These are phyloP conservation scores for Xanthoparmelia taractica DNA, from an alignment of 495 filamentous ascomycete species.

Conservation along the genomic window DNA sequence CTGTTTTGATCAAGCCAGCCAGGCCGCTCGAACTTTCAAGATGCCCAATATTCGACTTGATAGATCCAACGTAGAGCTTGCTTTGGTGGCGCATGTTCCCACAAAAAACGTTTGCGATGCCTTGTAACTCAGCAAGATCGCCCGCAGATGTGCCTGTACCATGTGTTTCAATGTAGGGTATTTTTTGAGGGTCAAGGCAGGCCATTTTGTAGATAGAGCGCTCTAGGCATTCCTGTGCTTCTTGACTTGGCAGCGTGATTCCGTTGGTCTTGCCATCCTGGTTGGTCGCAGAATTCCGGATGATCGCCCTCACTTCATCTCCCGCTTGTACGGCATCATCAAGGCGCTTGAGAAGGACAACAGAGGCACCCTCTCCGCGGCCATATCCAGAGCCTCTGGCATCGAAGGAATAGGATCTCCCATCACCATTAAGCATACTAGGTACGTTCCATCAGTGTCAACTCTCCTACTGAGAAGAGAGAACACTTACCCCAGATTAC, in stretches of 20 bases:
- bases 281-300: constrained; percentile 28
- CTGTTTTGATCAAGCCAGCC: constrained; percentile 35
- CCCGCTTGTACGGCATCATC: constrained; percentile 32
- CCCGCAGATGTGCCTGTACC: constrained; percentile 30
- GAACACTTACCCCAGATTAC: no score
- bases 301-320: constrained; percentile 37
- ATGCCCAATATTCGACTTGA: constrained; percentile 45
- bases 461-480: no score
- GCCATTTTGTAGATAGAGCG: constrained; percentile 35
- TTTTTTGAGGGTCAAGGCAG: constrained; percentile 32
- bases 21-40: constrained; percentile 39
- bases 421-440: constrained; percentile 21
- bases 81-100: constrained; percentile 29
- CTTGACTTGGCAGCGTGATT: constrained; percentile 35
- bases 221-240: constrained; percentile 38
- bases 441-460: neutral
- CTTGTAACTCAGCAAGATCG: constrained; percentile 32
- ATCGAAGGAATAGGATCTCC: constrained; percentile 11
- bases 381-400: constrained; percentile 35
- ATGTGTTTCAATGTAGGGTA: constrained; percentile 38
- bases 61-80: constrained; percentile 28
- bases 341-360: constrained; percentile 38
- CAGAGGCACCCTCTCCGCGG: constrained; percentile 39
- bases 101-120: no score
- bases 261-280: constrained; percentile 48